These are phyloP conservation scores for Coniochaeta hoffmannii DNA, from an alignment of 2,329 filamentous ascomycete species.

Conservation along the genomic window DNA sequence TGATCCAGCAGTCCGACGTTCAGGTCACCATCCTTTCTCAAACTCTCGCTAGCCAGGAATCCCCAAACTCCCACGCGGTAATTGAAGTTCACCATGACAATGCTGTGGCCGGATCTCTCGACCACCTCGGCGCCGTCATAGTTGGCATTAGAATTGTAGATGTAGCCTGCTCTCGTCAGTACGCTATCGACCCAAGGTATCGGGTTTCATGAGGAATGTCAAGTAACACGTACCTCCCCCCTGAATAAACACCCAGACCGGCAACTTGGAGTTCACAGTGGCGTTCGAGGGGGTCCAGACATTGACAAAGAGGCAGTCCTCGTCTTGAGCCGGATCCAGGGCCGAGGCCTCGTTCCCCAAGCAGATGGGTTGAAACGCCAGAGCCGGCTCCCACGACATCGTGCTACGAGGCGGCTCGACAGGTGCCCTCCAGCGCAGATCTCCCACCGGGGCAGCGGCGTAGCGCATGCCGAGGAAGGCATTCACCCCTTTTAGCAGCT, in stretches of 20 bases:
- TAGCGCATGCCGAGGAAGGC: constrained; percentile 43
- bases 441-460: constrained; percentile 40
- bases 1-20: constrained; percentile 61
- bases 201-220: background rate
- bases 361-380: constrained; percentile 38
- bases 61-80: constrained; percentile 57
- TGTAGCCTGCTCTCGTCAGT: constrained; percentile 30
- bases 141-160: constrained; percentile 38
- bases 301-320: constrained; percentile 36
- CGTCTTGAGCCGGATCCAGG: constrained; percentile 19
- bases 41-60: constrained; percentile 51
- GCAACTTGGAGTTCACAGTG: constrained; percentile 33
- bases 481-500: constrained; percentile 29
- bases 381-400: background rate
- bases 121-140: constrained; percentile 43
- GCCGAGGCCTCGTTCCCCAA: constrained; percentile 27
- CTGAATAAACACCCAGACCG: constrained; percentile 48
- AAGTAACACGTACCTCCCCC: constrained; percentile 25
- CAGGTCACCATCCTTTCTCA: constrained; percentile 47
- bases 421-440: constrained; percentile 44
- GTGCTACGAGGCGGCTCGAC: constrained; percentile 26
- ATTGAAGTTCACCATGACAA: constrained; percentile 55
- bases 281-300: constrained; percentile 34
- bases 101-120: constrained; percentile 31
- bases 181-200: background rate